Conservation (phyloP, 129 eudicot genomes). For the Artemisia tridentata region DNA sequence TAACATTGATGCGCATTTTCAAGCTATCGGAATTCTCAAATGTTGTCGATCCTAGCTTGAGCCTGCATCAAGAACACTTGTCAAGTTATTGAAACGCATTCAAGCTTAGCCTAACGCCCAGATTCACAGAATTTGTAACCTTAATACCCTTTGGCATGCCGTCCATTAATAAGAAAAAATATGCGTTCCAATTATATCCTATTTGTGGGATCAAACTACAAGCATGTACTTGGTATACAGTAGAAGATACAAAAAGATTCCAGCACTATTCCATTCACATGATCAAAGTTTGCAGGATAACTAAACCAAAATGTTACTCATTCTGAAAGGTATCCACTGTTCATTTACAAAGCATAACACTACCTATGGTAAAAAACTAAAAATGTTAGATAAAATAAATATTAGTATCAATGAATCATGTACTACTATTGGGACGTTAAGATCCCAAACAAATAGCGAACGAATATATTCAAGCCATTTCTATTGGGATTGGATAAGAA, state of each 20-base stretch:
- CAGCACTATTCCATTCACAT: not conserved
- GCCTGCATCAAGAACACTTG: not conserved
- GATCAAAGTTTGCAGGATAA: slow-evolving; percentile 12
- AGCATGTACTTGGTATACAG: too few species aligned
- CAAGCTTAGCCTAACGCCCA: not conserved
- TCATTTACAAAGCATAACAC: slow-evolving; percentile 36
- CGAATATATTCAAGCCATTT: slow-evolving; percentile 2
- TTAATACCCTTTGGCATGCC: slow-evolving; percentile 8
- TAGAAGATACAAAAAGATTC: not conserved
- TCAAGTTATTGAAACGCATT: not conserved
- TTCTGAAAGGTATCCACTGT: slow-evolving; percentile 24
- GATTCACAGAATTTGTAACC: not conserved
- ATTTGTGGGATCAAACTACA: not conserved
- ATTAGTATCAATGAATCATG: slow-evolving; percentile 2
- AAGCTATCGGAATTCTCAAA: too few species aligned
- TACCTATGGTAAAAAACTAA: slow-evolving; percentile 18
- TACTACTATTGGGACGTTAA: not conserved
- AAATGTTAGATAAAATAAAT: slow-evolving; percentile 12
- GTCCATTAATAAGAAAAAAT: not conserved
- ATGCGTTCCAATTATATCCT: not conserved
- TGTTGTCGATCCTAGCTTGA: too few species aligned
- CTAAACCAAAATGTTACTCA: slow-evolving; percentile 25
- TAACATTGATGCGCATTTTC: too few species aligned
- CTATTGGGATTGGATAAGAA: slow-evolving; percentile 13
- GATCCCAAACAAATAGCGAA: slow-evolving; percentile 14